phyloP scores from a whole-genome alignment of 768 basidiomycete species.

The Mycena chlorophos region DNA sequence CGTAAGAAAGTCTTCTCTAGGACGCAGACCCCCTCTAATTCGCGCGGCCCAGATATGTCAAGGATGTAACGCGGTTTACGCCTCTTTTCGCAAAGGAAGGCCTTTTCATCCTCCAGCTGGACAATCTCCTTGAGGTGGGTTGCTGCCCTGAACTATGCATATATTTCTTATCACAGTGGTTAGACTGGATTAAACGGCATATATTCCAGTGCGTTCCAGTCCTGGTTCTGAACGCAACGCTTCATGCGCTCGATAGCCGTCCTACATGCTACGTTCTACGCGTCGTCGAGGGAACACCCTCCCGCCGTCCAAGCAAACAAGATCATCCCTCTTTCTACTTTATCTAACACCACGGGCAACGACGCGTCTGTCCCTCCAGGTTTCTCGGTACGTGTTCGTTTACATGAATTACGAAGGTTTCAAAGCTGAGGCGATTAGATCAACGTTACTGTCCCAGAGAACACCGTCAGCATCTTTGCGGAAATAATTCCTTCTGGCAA shows the following conservation, averaged over 20 bases:
- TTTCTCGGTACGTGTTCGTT: slow-evolving; percentile 51
- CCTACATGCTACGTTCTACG: slow-evolving; percentile 71
- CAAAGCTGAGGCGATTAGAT: slow-evolving; percentile 37
- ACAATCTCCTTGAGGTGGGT: slow-evolving; percentile 55
- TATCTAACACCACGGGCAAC: slow-evolving; percentile 62
- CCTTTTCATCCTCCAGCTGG: slow-evolving; percentile 69
- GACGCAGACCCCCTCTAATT: neutral
- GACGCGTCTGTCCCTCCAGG: slow-evolving; percentile 75
- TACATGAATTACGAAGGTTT: neutral
- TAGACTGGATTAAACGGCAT: slow-evolving; percentile 58
- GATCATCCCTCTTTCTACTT: slow-evolving; percentile 70
- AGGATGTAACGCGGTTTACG: slow-evolving; percentile 72
- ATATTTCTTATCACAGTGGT: neutral
- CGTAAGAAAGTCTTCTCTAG: slow-evolving; percentile 35
- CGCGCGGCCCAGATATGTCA: slow-evolving; percentile 36
- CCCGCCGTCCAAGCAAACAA: slow-evolving; percentile 60
- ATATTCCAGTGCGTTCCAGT: slow-evolving; percentile 57
- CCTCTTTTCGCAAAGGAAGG: slow-evolving; percentile 71
- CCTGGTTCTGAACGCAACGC: neutral
- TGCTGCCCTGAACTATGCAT: neutral
- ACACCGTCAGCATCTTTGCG: slow-evolving; percentile 65
- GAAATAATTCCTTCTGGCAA: slow-evolving; percentile 70
- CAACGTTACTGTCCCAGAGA: slow-evolving; percentile 68
- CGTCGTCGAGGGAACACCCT: slow-evolving; percentile 55
- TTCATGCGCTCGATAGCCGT: slow-evolving; percentile 46